phyloP scores from a whole-genome alignment of 139 green algal genomes.

The Ostreobium quekettii region DNA sequence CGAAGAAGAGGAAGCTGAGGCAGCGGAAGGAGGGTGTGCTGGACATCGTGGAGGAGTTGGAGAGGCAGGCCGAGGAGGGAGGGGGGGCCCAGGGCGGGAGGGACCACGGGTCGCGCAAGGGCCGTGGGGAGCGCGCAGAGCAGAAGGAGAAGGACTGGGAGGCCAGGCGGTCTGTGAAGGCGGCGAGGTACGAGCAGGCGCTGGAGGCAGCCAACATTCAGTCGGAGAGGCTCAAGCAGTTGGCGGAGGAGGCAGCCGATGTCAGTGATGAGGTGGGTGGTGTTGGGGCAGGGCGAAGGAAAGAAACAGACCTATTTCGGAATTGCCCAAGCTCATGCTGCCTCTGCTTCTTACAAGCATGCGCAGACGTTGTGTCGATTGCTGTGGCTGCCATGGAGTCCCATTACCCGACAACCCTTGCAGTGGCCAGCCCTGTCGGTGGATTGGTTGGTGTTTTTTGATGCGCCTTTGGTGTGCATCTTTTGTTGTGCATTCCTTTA shows the following conservation, averaged over 20 bases:
- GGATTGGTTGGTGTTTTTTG: no score
- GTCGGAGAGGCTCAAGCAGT: slow-evolving; percentile 3
- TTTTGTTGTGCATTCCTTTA: no score
- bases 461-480: no score
- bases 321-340: no score
- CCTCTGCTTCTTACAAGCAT: no score
- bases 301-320: no score
- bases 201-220: slow-evolving; percentile 12
- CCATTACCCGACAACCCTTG: no score
- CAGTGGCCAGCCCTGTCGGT: no score
- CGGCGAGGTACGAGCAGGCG: slow-evolving; percentile 6
- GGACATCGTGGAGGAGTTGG: slow-evolving; percentile 12
- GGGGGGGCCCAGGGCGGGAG: background rate
- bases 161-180: background rate
- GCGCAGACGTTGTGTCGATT: no score
- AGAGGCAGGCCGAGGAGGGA: background rate
- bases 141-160: background rate
- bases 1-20: slow-evolving; percentile 9
- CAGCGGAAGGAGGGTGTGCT: slow-evolving; percentile 1
- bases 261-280: background rate
- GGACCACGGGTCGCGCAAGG: slow-evolving; percentile 12
- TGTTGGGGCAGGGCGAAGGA: no score
- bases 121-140: background rate
- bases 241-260: background rate
- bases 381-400: no score